Evolutionary conservation across 345 rosid genomes (phyloP).

Genomic region (Camelina neglecta): DNA sequence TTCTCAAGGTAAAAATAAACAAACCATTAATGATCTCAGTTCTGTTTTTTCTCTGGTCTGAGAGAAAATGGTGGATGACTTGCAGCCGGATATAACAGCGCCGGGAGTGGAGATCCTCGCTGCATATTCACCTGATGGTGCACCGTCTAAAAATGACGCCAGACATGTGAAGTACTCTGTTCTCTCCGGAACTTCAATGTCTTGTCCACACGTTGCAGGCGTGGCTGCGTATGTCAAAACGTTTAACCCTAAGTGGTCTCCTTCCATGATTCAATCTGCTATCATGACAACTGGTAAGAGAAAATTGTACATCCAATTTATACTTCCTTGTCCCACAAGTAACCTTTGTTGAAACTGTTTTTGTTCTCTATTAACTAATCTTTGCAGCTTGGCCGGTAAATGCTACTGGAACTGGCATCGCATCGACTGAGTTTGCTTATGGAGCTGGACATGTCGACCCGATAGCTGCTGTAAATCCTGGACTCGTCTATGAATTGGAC

Average conservation of each 20-base stretch:
- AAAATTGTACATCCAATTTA: not conserved
- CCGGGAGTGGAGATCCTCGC: slow-evolving; percentile 63
- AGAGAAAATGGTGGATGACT: slow-evolving; percentile 12
- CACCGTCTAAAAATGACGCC: not conserved
- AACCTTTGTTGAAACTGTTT: not conserved
- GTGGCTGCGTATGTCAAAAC: slow-evolving; percentile 50
- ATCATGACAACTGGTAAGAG: slow-evolving; percentile 52
- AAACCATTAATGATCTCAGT: not conserved
- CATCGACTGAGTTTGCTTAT: slow-evolving; percentile 36
- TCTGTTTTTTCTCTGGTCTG: not conserved
- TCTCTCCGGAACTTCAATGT: slow-evolving; percentile 54
- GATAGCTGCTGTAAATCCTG: slow-evolving; percentile 39
- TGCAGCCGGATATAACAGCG: slow-evolving; percentile 65
- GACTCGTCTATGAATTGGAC: slow-evolving; percentile 42
- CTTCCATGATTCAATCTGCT: slow-evolving; percentile 51
- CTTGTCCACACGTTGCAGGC: slow-evolving; percentile 53
- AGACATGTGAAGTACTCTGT: slow-evolving; percentile 40
- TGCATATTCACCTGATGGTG: slow-evolving; percentile 47
- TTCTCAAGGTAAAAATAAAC: slow-evolving; percentile 50
- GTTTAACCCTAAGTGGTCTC: slow-evolving; percentile 59
- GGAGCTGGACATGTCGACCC: slow-evolving; percentile 52
- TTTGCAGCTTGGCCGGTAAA: slow-evolving; percentile 44
- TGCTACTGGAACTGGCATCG: not conserved
- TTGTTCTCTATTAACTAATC: not conserved
- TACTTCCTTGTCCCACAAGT: slow-evolving; percentile 13